These are phyloP conservation scores for Murraya koenigii DNA, from an alignment of 345 rosid species.

Conservation along the genomic window DNA sequence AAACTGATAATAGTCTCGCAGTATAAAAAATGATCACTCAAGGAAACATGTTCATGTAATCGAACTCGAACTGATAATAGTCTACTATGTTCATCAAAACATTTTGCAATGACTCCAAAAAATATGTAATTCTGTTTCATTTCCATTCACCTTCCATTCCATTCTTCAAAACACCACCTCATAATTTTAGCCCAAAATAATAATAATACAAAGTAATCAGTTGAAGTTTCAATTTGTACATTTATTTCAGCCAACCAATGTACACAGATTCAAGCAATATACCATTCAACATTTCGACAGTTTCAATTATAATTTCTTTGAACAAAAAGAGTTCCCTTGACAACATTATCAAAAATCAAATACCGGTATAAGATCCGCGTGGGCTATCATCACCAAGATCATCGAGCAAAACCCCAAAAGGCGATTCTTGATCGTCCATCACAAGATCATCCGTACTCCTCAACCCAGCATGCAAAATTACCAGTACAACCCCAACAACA, in stretches of 20 bases:
- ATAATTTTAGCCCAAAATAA: not conserved
- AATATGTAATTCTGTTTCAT: not conserved
- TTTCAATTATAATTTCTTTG: not conserved
- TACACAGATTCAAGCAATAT: not conserved
- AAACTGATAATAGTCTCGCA: too few species aligned
- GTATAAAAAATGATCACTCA: too few species aligned
- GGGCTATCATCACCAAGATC: conserved; percentile 37
- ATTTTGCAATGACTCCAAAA: not conserved
- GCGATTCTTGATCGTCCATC: conserved; percentile 55
- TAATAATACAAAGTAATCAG: not conserved
- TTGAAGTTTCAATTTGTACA: not conserved
- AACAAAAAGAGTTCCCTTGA: not conserved
- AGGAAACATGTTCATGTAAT: too few species aligned
- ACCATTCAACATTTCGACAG: not conserved
- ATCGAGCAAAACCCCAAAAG: conserved; percentile 54
- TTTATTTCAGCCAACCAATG: not conserved
- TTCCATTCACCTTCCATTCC: not conserved
- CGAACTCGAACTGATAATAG: not conserved
- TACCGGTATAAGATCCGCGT: conserved; percentile 39
- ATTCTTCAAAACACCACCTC: not conserved
- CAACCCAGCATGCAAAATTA: conserved; percentile 47
- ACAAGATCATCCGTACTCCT: conserved; percentile 74
- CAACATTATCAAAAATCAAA: conserved; percentile 24
- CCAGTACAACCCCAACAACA: conserved; percentile 33
- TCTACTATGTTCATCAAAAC: not conserved